Evolutionary conservation across 139 green algal species (phyloP).

Genomic region (Chlorella sp.): DNA sequence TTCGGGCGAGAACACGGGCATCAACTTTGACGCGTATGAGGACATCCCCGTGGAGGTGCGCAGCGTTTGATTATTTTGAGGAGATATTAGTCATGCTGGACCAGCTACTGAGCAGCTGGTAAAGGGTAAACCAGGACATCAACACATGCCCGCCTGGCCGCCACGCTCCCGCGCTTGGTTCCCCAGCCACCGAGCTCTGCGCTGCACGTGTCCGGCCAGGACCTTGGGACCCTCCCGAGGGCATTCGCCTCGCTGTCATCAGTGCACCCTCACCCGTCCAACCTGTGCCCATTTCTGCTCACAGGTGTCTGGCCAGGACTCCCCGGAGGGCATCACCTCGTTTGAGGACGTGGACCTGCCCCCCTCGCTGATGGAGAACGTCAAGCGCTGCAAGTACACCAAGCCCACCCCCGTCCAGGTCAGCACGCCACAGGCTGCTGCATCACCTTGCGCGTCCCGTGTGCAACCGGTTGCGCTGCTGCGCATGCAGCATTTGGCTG

Average conservation of each 20-base stretch:
- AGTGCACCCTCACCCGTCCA: too few relatives aligned
- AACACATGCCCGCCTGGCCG: too few relatives aligned
- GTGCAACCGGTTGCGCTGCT: too few relatives aligned
- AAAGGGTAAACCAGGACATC: too few relatives aligned
- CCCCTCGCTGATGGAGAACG: constrained; percentile 83
- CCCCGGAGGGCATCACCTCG: constrained; percentile 77
- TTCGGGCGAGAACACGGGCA: constrained; percentile 91
- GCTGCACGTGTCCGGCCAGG: too few relatives aligned
- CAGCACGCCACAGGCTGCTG: neutral
- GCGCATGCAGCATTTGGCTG: neutral
- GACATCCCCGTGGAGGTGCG: constrained; percentile 95
- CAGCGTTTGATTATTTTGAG: neutral
- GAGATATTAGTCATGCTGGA: too few relatives aligned
- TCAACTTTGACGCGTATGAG: constrained; percentile 99
- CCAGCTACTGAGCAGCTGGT: too few relatives aligned
- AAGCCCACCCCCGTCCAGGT: constrained; percentile 97
- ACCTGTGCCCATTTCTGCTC: neutral
- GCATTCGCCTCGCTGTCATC: too few relatives aligned
- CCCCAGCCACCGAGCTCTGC: too few relatives aligned
- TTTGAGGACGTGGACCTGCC: constrained; percentile 92
- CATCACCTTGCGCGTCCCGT: too few relatives aligned
- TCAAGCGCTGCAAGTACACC: constrained; percentile 95
- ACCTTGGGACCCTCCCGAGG: too few relatives aligned
- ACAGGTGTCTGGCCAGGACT: constrained; percentile 83
- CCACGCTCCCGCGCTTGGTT: too few relatives aligned